These are phyloP conservation scores for Acacia confusa DNA, from an alignment of 306 rosid species.

Conservation along the genomic window DNA sequence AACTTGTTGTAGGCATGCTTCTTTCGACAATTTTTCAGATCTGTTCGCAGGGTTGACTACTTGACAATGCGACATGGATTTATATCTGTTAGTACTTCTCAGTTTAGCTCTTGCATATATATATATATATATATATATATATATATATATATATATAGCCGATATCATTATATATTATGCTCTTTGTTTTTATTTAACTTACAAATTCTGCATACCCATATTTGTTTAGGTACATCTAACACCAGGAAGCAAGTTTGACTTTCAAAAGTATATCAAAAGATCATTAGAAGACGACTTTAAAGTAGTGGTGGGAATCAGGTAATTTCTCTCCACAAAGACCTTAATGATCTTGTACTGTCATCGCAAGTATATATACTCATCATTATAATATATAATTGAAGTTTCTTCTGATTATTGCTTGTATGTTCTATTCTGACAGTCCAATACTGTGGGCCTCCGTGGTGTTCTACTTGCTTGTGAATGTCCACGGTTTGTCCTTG, in stretches of 20 bases:
- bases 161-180: not conserved
- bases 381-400: slow-evolving; percentile 3
- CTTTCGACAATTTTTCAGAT: slow-evolving; percentile 85
- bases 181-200: not conserved
- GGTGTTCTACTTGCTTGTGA: slow-evolving; percentile 80
- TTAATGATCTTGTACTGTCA: not conserved
- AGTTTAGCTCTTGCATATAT: not conserved
- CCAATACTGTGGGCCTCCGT: slow-evolving; percentile 87
- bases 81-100: slow-evolving; percentile 59
- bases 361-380: not conserved
- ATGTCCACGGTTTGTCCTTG: slow-evolving; percentile 72
- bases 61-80: slow-evolving; percentile 95
- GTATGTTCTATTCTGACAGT: slow-evolving; percentile 52
- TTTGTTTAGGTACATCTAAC: slow-evolving; percentile 81
- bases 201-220: not conserved
- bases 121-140: not conserved
- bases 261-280: slow-evolving; percentile 90
- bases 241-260: slow-evolving; percentile 92
- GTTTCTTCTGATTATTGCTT: slow-evolving; percentile 28
- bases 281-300: slow-evolving; percentile 97
- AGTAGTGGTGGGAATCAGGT: slow-evolving; percentile 98
- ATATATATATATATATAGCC: not conserved
- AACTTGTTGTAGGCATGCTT: slow-evolving; percentile 69
- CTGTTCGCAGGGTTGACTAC: slow-evolving; percentile 88
- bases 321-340: not conserved